Percentiles rank a stretch among this genome's conserved stretches.
These are phyloP conservation scores for Lichtheimia hyalospora DNA, from an alignment of 371 early-diverging fungal species.

Conservation along the genomic window DNA sequence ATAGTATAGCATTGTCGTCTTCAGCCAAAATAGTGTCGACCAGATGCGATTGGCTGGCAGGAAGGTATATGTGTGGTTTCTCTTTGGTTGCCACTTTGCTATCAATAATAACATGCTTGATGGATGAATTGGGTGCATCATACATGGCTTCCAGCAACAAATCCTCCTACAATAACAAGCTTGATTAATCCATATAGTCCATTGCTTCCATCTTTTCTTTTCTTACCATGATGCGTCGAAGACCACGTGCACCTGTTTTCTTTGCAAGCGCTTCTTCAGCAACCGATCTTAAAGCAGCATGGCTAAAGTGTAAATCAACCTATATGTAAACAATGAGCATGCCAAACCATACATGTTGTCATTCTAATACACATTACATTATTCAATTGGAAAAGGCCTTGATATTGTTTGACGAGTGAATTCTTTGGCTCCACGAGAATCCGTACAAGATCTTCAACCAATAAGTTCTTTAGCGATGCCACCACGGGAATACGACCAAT, in stretches of 20 bases:
- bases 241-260: slow-evolving; percentile 90
- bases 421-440: slow-evolving; percentile 86
- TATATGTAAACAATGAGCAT: slow-evolving; percentile 2
- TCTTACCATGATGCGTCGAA: slow-evolving; percentile 79
- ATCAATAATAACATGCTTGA: slow-evolving; percentile 70
- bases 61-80: slow-evolving; percentile 65
- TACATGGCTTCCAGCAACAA: slow-evolving; percentile 79
- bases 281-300: slow-evolving; percentile 64
- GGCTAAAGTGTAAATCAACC: slow-evolving; percentile 68
- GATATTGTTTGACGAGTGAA: slow-evolving; percentile 82
- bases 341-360: not conserved
- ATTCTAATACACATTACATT: slow-evolving; percentile 34
- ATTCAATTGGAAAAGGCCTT: slow-evolving; percentile 69
- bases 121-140: slow-evolving; percentile 75
- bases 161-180: slow-evolving; percentile 50
- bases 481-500: slow-evolving; percentile 86
- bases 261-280: slow-evolving; percentile 80
- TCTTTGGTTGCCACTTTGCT: slow-evolving; percentile 60
- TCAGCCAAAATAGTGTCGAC: slow-evolving; percentile 30
- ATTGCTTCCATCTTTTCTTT: too few species aligned
- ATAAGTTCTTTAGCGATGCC: slow-evolving; percentile 72
- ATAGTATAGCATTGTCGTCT: slow-evolving; percentile 22
- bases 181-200: not conserved
- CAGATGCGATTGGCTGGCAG: slow-evolving; percentile 48
- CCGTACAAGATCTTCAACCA: slow-evolving; percentile 69